Base-by-base conservation (phyloP, 768 basidiomycete genomes). In the Gyrodon lividus region DNA sequence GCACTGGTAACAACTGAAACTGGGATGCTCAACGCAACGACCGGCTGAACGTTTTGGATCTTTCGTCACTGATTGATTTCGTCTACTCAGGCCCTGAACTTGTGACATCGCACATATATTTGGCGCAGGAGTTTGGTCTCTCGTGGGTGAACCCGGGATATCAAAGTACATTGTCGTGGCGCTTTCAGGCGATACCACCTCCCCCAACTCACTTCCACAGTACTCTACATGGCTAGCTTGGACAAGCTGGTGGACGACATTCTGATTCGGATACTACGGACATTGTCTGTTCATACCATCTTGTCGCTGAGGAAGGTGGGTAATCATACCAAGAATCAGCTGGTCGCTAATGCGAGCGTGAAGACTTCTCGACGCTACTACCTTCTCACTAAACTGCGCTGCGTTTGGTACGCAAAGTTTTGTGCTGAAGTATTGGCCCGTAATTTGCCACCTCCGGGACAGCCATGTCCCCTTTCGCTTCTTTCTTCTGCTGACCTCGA, bases 281-380 rank as follows among this genome's bases (percentile, higher is more conserved):
- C 2, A 1, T 43, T 53, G 8, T 52, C 67, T 14, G 55, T 55
- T n/a, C 45, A 14, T 16, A 28, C 48, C 30, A 30, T 66, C 7
- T 56, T 66, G n/a, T 43, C 62, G 5, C 41, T 66, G 10, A 62
- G 65, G 51, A 43, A 43, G 49, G 65, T 68, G 37, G 52, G 66
- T 43, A 16, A 6, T 17, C 26, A 9, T 28, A 3, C 9, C 40
- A 4, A 28, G 9, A 9, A 28, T 16, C 6, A 35, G 20, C 59
- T 54, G 14, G 44, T 38, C 24, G 13, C 26, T 33, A 42, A 22
- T 20, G 4, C 19, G 24, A 17, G 3, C 5, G 24, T n/a, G 35
- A 12, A 68, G 67, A 67, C 67, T 20, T 66, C 67, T 23, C 54
- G 55, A 30, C 62, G 67, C 8, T 69, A 62, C 43, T 62, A 69